phyloP scores from a whole-genome alignment of 495 filamentous ascomycete genomes.

The Pseudomonodictys pantanalensis region DNA sequence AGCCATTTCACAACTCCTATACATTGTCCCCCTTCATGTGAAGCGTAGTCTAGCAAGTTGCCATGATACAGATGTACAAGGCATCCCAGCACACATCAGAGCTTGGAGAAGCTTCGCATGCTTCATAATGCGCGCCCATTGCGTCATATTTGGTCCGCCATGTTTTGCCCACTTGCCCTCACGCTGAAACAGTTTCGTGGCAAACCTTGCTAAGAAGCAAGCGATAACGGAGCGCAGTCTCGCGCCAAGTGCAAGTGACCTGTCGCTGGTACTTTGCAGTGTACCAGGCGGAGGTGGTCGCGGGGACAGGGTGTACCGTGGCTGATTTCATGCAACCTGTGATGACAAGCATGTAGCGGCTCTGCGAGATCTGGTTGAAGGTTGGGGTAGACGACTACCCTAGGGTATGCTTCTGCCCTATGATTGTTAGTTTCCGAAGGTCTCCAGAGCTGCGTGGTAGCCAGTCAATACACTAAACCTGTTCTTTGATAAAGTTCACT shows the following conservation, averaged over 20 bases:
- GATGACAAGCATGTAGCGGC: background rate
- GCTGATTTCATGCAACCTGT: background rate
- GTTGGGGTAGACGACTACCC: too few species aligned
- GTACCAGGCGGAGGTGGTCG: background rate
- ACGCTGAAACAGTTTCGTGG: background rate
- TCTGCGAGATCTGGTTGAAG: too few species aligned
- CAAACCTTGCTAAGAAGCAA: background rate
- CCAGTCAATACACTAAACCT: too few species aligned
- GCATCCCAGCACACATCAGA: too few species aligned
- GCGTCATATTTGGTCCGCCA: background rate
- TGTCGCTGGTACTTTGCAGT: background rate
- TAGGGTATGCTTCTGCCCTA: too few species aligned
- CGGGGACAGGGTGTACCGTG: background rate
- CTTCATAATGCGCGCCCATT: background rate
- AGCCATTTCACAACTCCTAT: background rate
- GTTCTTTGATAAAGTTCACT: too few species aligned
- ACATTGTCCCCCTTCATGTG: background rate
- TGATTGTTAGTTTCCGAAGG: too few species aligned
- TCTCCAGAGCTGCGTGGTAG: too few species aligned
- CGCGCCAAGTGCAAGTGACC: background rate
- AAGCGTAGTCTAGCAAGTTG: too few species aligned
- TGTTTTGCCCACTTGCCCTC: background rate
- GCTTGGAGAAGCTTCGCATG: background rate
- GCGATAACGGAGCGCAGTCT: background rate
- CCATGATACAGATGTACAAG: too few species aligned